phyloP scores from a whole-genome alignment of 208 protist genomes.

The Leptomonas pyrrhocoris region DNA sequence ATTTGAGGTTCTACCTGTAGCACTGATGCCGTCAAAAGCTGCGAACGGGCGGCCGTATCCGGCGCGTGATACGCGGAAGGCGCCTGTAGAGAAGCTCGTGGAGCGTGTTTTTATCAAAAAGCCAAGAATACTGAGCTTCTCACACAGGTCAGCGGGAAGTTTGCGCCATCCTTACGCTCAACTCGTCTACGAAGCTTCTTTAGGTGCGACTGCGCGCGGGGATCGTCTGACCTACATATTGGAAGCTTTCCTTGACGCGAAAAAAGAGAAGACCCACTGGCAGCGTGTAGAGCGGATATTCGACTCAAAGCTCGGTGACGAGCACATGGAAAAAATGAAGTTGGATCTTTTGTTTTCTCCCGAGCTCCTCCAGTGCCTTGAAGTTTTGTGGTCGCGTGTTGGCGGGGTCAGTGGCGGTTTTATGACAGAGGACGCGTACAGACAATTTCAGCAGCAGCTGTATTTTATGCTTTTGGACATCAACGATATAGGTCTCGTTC shows the following conservation, averaged over 20 bases:
- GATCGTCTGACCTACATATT: slow-evolving; percentile 48
- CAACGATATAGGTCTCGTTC: slow-evolving; percentile 48
- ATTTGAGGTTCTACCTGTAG: background rate
- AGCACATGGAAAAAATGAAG: slow-evolving; percentile 59
- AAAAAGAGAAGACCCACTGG: slow-evolving; percentile 61
- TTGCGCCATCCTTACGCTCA: slow-evolving; percentile 70
- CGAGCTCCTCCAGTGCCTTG: slow-evolving; percentile 46
- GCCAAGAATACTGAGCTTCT: slow-evolving; percentile 68
- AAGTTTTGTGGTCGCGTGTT: slow-evolving; percentile 56
- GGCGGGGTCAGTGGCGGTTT: slow-evolving; percentile 27
- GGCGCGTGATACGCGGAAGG: slow-evolving; percentile 28
- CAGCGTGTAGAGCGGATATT: slow-evolving; percentile 57
- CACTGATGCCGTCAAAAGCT: background rate
- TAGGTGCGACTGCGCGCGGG: slow-evolving; percentile 17
- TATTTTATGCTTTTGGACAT: slow-evolving; percentile 60
- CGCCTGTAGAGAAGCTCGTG: slow-evolving; percentile 51
- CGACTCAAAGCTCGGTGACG: slow-evolving; percentile 64
- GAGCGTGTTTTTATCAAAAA: slow-evolving; percentile 70
- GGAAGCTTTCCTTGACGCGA: slow-evolving; percentile 51
- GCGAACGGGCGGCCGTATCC: background rate
- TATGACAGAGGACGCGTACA: slow-evolving; percentile 59
- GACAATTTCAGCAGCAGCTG: slow-evolving; percentile 62
- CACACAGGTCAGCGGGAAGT: slow-evolving; percentile 64
- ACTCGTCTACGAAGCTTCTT: slow-evolving; percentile 44
- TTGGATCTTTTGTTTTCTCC: slow-evolving; percentile 43